A percentile compares a stretch with the other conserved stretches of the same genome.
Evolutionary conservation across 2,329 filamentous ascomycete genomes (phyloP).

Genomic region (Coniochaeta hoffmannii): DNA sequence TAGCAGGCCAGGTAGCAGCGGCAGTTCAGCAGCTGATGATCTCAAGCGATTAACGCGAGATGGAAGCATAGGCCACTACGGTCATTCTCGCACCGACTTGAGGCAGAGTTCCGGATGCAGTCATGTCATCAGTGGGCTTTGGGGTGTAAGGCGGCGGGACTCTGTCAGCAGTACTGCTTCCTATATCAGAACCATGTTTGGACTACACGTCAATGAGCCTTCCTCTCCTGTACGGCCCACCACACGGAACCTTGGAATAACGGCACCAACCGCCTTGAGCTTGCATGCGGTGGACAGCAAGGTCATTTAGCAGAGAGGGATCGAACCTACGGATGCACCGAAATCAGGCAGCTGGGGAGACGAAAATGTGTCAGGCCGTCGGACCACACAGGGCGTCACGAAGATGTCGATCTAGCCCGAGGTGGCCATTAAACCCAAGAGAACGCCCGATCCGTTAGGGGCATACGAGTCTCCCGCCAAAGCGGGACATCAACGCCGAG

Average conservation of each 20-base stretch:
- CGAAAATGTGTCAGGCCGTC: not conserved
- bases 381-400: conserved; percentile 12
- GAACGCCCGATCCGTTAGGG: conserved; percentile 47
- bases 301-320: too few relatives aligned
- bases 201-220: not conserved
- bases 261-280: too few relatives aligned
- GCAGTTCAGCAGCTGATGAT: conserved; percentile 64
- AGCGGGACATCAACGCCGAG: conserved; percentile 61
- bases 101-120: conserved; percentile 60
- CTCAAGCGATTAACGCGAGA: conserved; percentile 61
- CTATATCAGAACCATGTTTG: not conserved
- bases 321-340: too few relatives aligned
- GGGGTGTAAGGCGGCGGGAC: conserved; percentile 47
- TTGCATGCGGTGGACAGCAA: too few relatives aligned
- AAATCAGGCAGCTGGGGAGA: too few relatives aligned
- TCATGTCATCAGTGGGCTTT: conserved; percentile 64
- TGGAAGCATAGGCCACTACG: conserved; percentile 51
- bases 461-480: conserved; percentile 62
- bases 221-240: conserved; percentile 5
- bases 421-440: conserved; percentile 18
- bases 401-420: conserved; percentile 6
- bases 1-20: conserved; percentile 51
- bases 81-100: conserved; percentile 49
- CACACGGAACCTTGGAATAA: too few relatives aligned
- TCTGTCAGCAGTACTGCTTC: too few relatives aligned